phyloP scores from a whole-genome alignment of 2,329 filamentous ascomycete species.

The Harringtonia lauricola region DNA sequence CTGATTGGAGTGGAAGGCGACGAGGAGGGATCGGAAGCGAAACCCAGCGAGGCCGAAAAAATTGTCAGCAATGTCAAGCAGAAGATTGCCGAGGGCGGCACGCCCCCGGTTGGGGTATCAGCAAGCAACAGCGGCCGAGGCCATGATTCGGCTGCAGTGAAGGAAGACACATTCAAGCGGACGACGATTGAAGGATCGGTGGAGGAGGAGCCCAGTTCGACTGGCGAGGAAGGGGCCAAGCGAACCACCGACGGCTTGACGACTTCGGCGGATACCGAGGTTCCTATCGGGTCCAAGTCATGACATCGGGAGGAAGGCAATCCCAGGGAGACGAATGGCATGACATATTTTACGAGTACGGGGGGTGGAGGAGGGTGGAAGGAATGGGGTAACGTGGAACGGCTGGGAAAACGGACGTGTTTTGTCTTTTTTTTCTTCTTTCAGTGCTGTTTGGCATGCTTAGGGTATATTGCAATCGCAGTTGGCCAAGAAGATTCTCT shows the following conservation, averaged over 20 bases:
- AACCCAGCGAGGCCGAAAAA: constrained; percentile 49
- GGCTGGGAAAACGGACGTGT: no score
- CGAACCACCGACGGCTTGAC: constrained; percentile 6
- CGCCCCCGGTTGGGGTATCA: constrained; percentile 44
- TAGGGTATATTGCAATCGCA: no score
- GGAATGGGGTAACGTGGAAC: no score
- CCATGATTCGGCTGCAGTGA: constrained; percentile 28
- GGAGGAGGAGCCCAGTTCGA: constrained; percentile 35
- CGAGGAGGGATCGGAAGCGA: constrained; percentile 22
- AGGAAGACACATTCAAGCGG: constrained; percentile 28
- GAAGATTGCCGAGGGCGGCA: constrained; percentile 44
- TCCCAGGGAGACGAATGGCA: not conserved
- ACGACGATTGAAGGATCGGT: constrained; percentile 39
- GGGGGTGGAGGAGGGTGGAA: no score
- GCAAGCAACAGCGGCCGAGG: constrained; percentile 50
- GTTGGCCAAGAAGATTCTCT: no score
- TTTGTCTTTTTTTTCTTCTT: no score
- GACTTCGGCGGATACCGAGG: constrained; percentile 7
- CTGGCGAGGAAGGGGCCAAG: constrained; percentile 21
- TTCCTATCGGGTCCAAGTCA: not conserved
- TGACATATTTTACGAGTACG: no score
- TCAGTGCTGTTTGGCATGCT: no score
- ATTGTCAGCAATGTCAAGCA: constrained; percentile 47
- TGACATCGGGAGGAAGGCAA: not conserved
- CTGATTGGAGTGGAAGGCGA: constrained; percentile 44